Percentiles rank a stretch among this genome's conserved stretches.
Evolutionary conservation across 306 rosid genomes (phyloP).

Genomic region (Fagus crenata): DNA sequence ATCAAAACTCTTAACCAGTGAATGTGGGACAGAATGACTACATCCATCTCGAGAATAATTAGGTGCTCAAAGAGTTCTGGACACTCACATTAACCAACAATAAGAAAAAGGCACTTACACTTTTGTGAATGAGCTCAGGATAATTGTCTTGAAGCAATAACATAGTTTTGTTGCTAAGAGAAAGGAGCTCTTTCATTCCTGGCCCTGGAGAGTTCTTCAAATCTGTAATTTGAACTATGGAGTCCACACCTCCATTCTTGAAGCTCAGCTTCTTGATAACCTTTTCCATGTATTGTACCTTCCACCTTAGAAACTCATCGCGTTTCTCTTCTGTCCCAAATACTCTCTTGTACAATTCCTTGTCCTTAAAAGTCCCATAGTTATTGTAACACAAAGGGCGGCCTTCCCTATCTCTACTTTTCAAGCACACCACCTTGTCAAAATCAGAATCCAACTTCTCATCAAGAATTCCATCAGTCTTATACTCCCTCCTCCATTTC

Average conservation of each 20-base stretch:
- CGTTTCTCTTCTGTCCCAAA: slow-evolving; percentile 54
- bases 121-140: slow-evolving; percentile 59
- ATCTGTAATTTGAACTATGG: slow-evolving; percentile 61
- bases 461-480: slow-evolving; percentile 40
- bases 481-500: slow-evolving; percentile 57
- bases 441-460: slow-evolving; percentile 44
- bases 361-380: slow-evolving; percentile 50
- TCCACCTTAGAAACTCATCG: slow-evolving; percentile 57
- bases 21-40: too few species aligned
- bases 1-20: too few species aligned
- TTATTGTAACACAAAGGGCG: slow-evolving; percentile 55
- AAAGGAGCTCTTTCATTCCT: slow-evolving; percentile 55
- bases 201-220: slow-evolving; percentile 51
- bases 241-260: slow-evolving; percentile 60
- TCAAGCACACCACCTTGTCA: slow-evolving; percentile 28
- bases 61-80: too few species aligned
- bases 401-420: slow-evolving; percentile 58
- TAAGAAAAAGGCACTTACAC: slow-evolving; percentile 18
- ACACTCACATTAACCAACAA: too few species aligned
- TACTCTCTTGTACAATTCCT: slow-evolving; percentile 30
- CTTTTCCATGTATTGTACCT: slow-evolving; percentile 57
- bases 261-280: slow-evolving; percentile 48
- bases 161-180: slow-evolving; percentile 42
- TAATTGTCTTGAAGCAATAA: slow-evolving; percentile 55
- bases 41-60: too few species aligned